Conservation (phyloP, 1,284 basidiomycete species). For the Meripilus lineatus region DNA sequence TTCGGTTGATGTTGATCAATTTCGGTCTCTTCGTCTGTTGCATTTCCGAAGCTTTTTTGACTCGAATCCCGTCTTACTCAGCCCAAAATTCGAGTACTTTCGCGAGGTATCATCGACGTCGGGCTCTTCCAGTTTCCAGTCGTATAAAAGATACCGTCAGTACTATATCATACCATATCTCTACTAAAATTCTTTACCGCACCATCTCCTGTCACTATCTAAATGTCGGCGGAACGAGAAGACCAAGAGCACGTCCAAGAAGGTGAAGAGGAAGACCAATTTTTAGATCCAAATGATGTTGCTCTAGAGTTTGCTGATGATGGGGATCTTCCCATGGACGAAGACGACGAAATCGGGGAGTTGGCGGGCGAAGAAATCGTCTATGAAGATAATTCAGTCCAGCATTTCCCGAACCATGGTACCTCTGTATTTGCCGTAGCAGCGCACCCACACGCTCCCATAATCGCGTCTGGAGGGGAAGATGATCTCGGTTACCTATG, state of each 20-base stretch:
- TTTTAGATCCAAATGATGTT: slow-evolving; percentile 59
- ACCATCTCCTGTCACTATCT: too few relatives aligned
- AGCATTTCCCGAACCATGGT: slow-evolving; percentile 59
- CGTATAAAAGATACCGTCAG: too few relatives aligned
- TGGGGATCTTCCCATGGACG: slow-evolving; percentile 71
- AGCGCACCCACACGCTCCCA: slow-evolving; percentile 80
- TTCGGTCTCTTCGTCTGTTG: too few relatives aligned
- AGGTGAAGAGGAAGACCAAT: slow-evolving; percentile 42
- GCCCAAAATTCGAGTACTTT: too few relatives aligned
- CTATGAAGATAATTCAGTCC: slow-evolving; percentile 61
- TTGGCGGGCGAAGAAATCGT: slow-evolving; percentile 38
- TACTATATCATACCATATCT: too few relatives aligned
- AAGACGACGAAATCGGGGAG: slow-evolving; percentile 47
- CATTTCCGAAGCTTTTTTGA: too few relatives aligned
- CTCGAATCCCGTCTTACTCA: too few relatives aligned
- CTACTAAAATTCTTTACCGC: too few relatives aligned
- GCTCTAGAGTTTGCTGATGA: slow-evolving; percentile 63
- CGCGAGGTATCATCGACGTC: too few relatives aligned
- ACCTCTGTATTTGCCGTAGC: slow-evolving; percentile 83
- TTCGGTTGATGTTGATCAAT: too few relatives aligned
- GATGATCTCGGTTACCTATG: slow-evolving; percentile 96
- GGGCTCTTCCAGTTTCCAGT: too few relatives aligned
- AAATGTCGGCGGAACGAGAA: slow-evolving; percentile 22
- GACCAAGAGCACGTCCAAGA: slow-evolving; percentile 36
- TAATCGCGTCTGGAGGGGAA: slow-evolving; percentile 91